Evolutionary conservation across 768 basidiomycete species (phyloP).

Genomic region (Trametes punicea): DNA sequence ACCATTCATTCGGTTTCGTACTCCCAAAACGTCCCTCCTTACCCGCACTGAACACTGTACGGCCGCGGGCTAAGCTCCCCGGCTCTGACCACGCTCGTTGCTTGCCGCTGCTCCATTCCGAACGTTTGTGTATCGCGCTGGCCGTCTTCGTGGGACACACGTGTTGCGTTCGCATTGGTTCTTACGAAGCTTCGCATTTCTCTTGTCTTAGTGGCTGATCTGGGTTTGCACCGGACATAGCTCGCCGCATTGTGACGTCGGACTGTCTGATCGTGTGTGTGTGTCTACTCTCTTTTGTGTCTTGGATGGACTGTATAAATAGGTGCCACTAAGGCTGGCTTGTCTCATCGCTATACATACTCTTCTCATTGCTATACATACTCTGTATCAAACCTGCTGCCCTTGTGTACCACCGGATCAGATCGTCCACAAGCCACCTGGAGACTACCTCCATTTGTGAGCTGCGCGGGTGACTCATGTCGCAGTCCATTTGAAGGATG

Average conservation of each 20-base stretch:
- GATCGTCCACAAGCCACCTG: too few relatives aligned
- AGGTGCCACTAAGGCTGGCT: too few relatives aligned
- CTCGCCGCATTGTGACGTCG: not conserved
- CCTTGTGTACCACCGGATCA: not conserved
- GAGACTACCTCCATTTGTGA: too few relatives aligned
- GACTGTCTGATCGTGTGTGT: not conserved
- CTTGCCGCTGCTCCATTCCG: not conserved
- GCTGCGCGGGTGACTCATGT: not conserved
- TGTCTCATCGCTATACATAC: not conserved
- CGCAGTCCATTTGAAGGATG: not conserved
- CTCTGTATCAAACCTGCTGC: not conserved
- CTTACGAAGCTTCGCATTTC: not conserved
- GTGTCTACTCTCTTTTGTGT: not conserved
- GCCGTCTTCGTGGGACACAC: not conserved
- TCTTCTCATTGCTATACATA: not conserved
- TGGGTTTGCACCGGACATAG: not conserved
- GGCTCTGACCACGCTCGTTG: not conserved
- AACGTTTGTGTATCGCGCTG: conserved; percentile 8
- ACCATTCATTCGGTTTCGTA: not conserved
- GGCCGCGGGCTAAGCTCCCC: not conserved
- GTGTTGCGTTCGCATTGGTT: not conserved
- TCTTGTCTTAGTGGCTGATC: not conserved
- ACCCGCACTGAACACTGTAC: conserved; percentile 4
- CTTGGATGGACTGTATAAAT: conserved; percentile 14
- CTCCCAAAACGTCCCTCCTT: not conserved